phyloP scores from a whole-genome alignment of 192 early-diverging fungal species.

The Chytriomyces sp. region DNA sequence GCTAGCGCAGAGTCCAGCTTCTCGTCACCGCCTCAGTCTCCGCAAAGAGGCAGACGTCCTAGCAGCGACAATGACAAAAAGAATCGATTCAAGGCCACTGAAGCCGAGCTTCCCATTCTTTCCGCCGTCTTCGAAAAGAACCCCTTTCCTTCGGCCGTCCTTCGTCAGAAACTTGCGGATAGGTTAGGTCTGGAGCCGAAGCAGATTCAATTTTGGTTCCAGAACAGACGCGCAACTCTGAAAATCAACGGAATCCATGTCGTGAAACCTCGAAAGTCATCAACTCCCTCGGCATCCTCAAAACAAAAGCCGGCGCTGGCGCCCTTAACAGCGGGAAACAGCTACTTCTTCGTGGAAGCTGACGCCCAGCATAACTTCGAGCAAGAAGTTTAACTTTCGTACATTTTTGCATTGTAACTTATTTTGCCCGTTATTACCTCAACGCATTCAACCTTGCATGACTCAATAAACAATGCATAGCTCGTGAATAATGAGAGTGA shows the following conservation, averaged over 20 bases:
- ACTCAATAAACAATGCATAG: too few relatives aligned
- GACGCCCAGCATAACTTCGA: neutral
- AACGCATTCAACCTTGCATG: neutral
- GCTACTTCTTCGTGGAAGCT: neutral
- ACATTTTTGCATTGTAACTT: neutral
- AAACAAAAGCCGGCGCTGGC: neutral
- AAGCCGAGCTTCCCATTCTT: conserved; percentile 12
- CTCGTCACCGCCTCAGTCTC: neutral
- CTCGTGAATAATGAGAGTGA: too few relatives aligned
- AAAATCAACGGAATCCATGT: conserved; percentile 26
- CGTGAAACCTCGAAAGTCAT: conserved; percentile 13
- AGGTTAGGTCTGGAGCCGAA: conserved; percentile 1
- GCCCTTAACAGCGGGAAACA: neutral
- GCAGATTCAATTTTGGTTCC: conserved; percentile 33
- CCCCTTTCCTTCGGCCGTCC: neutral
- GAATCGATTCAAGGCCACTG: conserved; percentile 20
- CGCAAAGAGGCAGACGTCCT: neutral
- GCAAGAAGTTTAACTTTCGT: neutral
- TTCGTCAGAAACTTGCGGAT: conserved; percentile 16
- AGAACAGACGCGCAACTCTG: conserved; percentile 16
- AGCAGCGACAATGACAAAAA: neutral
- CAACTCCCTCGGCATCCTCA: neutral
- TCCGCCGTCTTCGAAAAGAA: conserved; percentile 21
- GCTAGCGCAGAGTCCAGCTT: neutral
- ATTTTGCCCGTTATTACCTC: neutral